Evolutionary conservation across 106 monocot genomes (phyloP), one percentile per base, ranked within the genome.

Genomic region (Dendrobium catenatum): DNA sequence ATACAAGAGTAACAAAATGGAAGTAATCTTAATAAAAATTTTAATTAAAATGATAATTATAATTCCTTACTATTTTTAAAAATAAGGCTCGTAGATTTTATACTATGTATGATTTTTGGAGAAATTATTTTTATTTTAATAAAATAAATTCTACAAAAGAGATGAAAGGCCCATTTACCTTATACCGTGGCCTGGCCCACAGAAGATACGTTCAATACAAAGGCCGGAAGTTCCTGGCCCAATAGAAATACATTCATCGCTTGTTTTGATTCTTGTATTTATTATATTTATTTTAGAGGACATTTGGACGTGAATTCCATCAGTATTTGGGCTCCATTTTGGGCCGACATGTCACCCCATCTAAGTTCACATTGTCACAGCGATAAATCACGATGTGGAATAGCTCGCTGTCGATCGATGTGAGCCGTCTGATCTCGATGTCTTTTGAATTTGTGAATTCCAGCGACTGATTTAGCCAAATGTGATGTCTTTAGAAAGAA

Each of bases 111-210:
- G 27, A 27, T 27, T 27, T 27, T 27, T 27, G 27, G 27, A 27
- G 27, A 27, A 27, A 27, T 27, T 27, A 27, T 27, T 27, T 27
- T 27, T 27, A 27, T 27, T 27, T 27, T 27, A 27, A 27, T 27
- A 27, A 27, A 27, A 27, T 27, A 27, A 27, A 27, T 27, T 0
- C 27, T 27, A 27, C 27, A 27, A 44, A 44, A 44, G 6, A 44
- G 6, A 44, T 5, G 43, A 44, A 44, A 44, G 6, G 4, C 6
- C 43, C 88, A 82, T 44, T 44, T 49, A 49, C 49, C 49, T 88
- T 9, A 94, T 94, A 48, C 93, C 93, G 26, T 94, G 94, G n/a
- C 94, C 91, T 2, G 94, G 91, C 20, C 94, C 94, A 48, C 91
- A 94, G 29, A 31, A 17, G 27, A 94, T 82, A 0, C 72, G n/a